Evolutionary conservation across 768 basidiomycete species (phyloP), one percentile per base, ranked within the genome.

Genomic region (Lactifluus piperatus): DNA sequence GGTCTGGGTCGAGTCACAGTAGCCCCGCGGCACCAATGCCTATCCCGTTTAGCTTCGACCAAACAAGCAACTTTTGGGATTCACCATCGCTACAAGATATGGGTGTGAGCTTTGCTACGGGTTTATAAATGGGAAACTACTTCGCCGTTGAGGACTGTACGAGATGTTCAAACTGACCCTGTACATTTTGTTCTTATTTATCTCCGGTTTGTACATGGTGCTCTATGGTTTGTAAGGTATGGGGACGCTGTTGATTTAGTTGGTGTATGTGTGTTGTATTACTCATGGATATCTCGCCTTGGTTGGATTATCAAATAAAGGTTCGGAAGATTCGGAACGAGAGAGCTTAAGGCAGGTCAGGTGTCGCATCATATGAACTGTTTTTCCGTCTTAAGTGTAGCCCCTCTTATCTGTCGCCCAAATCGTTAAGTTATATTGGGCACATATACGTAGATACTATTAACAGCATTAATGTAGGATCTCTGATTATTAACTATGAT

Each of bases 31-130:
- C 58, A 14, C 18, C 62, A 18, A 60, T 65, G 62, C 54, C 62
- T 5, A 65, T 65, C 30, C 64, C 64, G 18, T 65, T 65, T 55
- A 49, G 62, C 45, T 63, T 65, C 18, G 64, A 65, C 10, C 62
- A 63, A 44, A 34, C 64, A 26, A 51, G 44, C 22, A 55, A 58
- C 44, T 64, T 56, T 29, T 65, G 64, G 64, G 54, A 53, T 36
- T n/a, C 54, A 20, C 58, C 62, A 14, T 24, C 51, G 13, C 22
- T 47, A 18, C 62, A 60, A 18, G 58, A 61, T 27, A 20, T 62
- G 34, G 36, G 32, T 13, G 36, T 39, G 18, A 57, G 50, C 44
- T 62, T 41, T 32, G 14, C 24, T 39, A 29, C 54, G 7, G 59
- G 54, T 20, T 29, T n/a, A 11, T 61, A 51, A 47, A 7, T 24